Conservation (phyloP, 73 alveolate genomes). For the Paramecium pentaurelia region DNA sequence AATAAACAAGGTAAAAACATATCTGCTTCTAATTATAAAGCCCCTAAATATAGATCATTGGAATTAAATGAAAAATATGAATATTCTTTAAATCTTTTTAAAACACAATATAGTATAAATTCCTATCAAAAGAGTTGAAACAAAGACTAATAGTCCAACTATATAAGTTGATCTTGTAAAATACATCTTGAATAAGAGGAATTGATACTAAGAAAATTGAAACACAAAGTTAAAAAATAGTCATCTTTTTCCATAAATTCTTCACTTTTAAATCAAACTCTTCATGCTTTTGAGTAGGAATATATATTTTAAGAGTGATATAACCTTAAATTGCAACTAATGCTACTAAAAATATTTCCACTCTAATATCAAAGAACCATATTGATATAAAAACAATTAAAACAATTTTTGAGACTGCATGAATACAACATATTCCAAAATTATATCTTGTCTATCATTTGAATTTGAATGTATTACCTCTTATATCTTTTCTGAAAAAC, state of each 20-base stretch:
- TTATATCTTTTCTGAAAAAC: neutral
- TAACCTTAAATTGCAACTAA: neutral
- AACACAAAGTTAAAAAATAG: neutral
- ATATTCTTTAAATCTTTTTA: neutral
- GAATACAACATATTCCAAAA: neutral
- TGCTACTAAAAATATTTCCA: neutral
- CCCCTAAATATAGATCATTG: constrained; percentile 10
- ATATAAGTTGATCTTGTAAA: neutral
- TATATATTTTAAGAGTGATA: neutral
- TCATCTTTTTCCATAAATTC: neutral
- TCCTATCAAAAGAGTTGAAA: neutral
- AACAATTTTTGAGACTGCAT: neutral
- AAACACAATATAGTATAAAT: neutral
- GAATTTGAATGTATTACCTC: neutral
- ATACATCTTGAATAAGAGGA: neutral
- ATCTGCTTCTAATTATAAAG: neutral
- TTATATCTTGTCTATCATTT: neutral
- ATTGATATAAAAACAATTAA: neutral
- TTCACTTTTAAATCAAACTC: neutral
- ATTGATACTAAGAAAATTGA: neutral
- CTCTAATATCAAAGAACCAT: constrained; percentile 30
- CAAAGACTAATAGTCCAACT: neutral
- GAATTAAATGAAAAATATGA: neutral
- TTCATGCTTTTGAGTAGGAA: neutral
- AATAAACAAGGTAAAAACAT: neutral